Conservation (phyloP, 345 rosid genomes). For the Conringia planisiliqua region DNA sequence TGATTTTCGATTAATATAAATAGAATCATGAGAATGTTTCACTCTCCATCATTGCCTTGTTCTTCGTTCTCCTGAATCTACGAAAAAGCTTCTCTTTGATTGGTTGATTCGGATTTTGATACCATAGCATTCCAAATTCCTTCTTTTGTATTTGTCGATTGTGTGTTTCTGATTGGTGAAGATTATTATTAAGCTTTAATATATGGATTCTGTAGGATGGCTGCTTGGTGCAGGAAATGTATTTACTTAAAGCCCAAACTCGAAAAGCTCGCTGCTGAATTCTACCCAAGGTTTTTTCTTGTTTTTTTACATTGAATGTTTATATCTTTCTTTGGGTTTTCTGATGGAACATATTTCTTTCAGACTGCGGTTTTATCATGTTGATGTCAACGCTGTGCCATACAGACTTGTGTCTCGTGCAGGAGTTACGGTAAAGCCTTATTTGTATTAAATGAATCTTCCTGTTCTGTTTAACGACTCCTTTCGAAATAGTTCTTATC, state of each 20-base stretch:
- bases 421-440: conserved; percentile 82
- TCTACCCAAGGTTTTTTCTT: conserved; percentile 60
- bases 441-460: not conserved
- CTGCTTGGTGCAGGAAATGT: conserved; percentile 96
- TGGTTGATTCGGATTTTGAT: not conserved
- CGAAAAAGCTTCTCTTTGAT: not conserved
- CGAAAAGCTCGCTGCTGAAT: conserved; percentile 90
- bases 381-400: conserved; percentile 83
- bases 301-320: not conserved
- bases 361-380: conserved; percentile 70
- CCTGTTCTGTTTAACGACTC: not conserved
- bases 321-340: not conserved
- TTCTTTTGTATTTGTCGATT: not conserved
- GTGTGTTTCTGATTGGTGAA: conserved; percentile 16
- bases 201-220: conserved; percentile 70
- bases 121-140: not conserved
- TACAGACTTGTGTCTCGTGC: conserved; percentile 72
- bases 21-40: too few relatives aligned
- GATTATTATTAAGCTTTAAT: not conserved
- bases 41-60: not conserved
- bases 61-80: not conserved
- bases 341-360: conserved; percentile 2
- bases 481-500: not conserved
- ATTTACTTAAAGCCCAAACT: conserved; percentile 79
- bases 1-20: not conserved